Evolutionary conservation across 2,329 filamentous ascomycete genomes (phyloP).

Genomic region (Annulohypoxylon truncatum): DNA sequence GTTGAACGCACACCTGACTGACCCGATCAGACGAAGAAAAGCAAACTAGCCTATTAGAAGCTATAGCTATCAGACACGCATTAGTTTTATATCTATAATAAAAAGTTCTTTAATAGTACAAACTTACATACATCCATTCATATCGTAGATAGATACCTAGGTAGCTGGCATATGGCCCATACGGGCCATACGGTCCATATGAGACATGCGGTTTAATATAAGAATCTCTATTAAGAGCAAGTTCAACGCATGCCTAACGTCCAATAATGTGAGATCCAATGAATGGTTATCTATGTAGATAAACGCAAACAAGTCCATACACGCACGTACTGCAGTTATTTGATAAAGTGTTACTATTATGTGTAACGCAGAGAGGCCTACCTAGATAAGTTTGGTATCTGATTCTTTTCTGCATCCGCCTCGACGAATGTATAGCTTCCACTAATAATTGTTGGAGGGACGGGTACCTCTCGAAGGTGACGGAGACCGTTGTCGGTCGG

Average conservation of each 20-base stretch:
- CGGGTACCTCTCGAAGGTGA: constrained; percentile 30
- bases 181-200: background rate
- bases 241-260: background rate
- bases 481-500: constrained; percentile 30
- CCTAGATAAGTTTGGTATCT: background rate
- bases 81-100: constrained; percentile 2
- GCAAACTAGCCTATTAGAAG: constrained; percentile 27
- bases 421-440: background rate
- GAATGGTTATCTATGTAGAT: background rate
- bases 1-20: constrained; percentile 29
- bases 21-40: constrained; percentile 25
- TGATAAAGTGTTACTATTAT: background rate
- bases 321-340: background rate
- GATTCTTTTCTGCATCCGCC: constrained; percentile 1
- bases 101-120: background rate
- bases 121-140: background rate
- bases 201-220: background rate
- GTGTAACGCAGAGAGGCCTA: background rate
- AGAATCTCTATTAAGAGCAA: background rate
- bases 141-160: background rate
- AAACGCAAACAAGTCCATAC: background rate
- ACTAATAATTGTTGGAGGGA: constrained; percentile 22
- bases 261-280: background rate
- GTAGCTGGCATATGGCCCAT: too few relatives aligned
- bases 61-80: constrained; percentile 5